Base-by-base conservation (phyloP, 306 rosid genomes). In the Vigna trinervia region DNA sequence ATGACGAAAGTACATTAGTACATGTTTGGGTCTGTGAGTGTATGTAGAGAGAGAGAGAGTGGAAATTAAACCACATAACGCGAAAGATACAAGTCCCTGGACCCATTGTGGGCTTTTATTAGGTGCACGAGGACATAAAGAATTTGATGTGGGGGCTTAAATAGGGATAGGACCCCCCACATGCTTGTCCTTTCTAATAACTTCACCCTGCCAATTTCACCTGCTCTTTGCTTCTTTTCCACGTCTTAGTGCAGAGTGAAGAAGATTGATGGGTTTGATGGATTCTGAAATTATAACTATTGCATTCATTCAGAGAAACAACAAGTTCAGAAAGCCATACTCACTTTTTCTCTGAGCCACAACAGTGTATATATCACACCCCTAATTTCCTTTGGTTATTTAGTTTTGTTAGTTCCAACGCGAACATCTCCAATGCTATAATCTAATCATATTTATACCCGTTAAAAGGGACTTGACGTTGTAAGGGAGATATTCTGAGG, bases 221-320 rank as follows among this genome's bases (percentile, higher is more conserved):
- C 89, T 78, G 81, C 85, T 76, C 78, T 83, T 85, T 85, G 85
- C 96, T 91, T 93, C 88, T 84, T 84, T 86, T 82, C 80, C 87
- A 91, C 97, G 93, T 87, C 90, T 89, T 70, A 72, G 79, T 30
- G 82, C 88, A 85, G 88, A 79, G 86, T 74, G 76, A 74, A 77
- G 72, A 79, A 87, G 96, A 88, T 86, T 87, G 90, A 85, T 84
- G 90, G 82, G 85, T 76, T 84, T 88, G 85, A 85, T 89, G 86
- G 88, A 86, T 89, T 90, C 88, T 89, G 85, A 88, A 59, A 74
- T 81, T 65, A 63, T 66, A 74, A 77, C 81, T 76, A 66, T 80
- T 78, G 71, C 84, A 83, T 63, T 81, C 75, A 63, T 52, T 84
- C 81, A 63, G 77, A 73, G 79, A 57, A 84, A 67, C 81, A 78